Evolutionary conservation across 495 filamentous ascomycete species (phyloP).

Genomic region (Penicillium flavigenum): DNA sequence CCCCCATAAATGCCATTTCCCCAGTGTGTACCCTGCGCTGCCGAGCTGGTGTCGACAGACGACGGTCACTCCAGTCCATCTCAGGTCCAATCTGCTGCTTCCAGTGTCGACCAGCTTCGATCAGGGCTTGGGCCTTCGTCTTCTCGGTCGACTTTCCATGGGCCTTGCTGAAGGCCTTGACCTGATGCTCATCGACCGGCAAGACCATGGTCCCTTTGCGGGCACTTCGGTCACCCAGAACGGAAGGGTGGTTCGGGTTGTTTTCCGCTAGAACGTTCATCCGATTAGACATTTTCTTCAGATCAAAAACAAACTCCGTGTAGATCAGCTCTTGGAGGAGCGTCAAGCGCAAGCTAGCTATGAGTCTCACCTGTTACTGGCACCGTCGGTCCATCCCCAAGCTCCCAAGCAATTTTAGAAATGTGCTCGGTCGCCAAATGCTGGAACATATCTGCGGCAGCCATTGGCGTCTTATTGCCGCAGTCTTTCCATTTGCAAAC

Average conservation of each 20-base stretch:
- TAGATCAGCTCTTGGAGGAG: slow-evolving; percentile 15
- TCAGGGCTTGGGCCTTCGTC: slow-evolving; percentile 41
- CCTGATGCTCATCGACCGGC: slow-evolving; percentile 32
- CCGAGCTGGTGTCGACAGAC: slow-evolving; percentile 33
- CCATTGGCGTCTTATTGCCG: slow-evolving; percentile 15
- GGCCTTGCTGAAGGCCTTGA: slow-evolving; percentile 40
- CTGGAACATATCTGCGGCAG: slow-evolving; percentile 48
- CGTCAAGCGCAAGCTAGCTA: slow-evolving; percentile 21
- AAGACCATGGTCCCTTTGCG: slow-evolving; percentile 31
- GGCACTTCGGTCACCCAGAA: slow-evolving; percentile 1
- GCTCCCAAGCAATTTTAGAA: slow-evolving; percentile 56
- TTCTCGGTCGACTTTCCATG: slow-evolving; percentile 40
- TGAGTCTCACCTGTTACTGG: slow-evolving; percentile 48
- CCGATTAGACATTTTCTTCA: slow-evolving; percentile 19
- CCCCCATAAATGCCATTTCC: slow-evolving; percentile 13
- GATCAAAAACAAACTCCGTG: not conserved
- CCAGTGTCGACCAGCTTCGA: slow-evolving; percentile 40
- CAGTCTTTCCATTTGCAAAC: slow-evolving; percentile 41
- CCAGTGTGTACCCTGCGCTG: slow-evolving; percentile 18
- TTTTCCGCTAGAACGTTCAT: slow-evolving; percentile 12
- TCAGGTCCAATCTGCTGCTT: slow-evolving; percentile 50
- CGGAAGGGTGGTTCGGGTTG: not conserved
- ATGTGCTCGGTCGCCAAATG: slow-evolving; percentile 66
- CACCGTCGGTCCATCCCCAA: slow-evolving; percentile 63
- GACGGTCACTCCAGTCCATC: slow-evolving; percentile 36